Evolutionary conservation across 2,329 filamentous ascomycete genomes (phyloP).

Genomic region (Chrysoporthe austroafricana): DNA sequence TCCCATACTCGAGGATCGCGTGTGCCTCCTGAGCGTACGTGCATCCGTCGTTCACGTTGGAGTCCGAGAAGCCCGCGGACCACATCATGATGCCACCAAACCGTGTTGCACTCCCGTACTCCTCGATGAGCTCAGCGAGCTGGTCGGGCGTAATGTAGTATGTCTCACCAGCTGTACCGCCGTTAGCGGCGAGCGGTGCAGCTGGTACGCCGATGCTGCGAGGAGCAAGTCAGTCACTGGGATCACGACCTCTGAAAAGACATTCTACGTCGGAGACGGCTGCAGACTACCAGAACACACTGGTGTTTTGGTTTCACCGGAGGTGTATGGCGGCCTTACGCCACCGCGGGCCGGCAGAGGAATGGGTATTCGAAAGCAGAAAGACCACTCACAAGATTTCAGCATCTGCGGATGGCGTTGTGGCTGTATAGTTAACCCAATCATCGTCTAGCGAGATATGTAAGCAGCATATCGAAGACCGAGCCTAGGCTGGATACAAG

Average conservation of each 20-base stretch:
- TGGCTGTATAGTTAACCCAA: conserved; percentile 35
- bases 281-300: no score
- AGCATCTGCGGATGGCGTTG: conserved; percentile 34
- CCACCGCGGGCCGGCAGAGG: no score
- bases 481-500: not conserved
- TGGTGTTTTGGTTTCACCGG: no score
- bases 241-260: no score
- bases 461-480: not conserved
- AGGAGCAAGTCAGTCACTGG: not conserved
- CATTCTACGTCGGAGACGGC: no score
- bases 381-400: conserved; percentile 32
- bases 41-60: conserved; percentile 38
- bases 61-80: conserved; percentile 46
- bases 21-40: conserved; percentile 47
- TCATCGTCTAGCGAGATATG: conserved; percentile 24
- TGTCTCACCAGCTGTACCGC: conserved; percentile 36
- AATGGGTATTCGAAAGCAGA: no score
- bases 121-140: conserved; percentile 37
- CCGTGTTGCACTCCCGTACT: conserved; percentile 36
- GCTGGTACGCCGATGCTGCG: conserved; percentile 34
- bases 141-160: conserved; percentile 41
- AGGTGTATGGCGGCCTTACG: no score
- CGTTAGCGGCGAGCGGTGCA: conserved; percentile 42
- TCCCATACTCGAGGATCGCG: conserved; percentile 35
- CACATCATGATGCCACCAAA: conserved; percentile 48